phyloP scores from a whole-genome alignment of 164 flowering plant genomes.

The Macadamia integrifolia region DNA sequence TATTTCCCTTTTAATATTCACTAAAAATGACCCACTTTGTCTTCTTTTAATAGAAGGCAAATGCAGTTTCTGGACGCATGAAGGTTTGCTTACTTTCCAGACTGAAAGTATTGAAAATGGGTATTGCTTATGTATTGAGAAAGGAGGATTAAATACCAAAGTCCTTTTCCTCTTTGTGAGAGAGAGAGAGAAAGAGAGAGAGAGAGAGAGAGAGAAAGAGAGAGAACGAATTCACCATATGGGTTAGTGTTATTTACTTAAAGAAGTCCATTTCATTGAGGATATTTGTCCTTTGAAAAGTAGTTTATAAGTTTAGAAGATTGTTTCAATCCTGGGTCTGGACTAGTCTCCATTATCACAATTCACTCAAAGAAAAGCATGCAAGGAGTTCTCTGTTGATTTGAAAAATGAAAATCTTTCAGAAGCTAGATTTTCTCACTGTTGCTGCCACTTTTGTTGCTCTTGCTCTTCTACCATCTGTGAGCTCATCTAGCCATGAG shows the following conservation, averaged over 20 bases:
- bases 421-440: conserved; percentile 16
- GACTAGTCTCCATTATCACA: not conserved
- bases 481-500: conserved; percentile 20
- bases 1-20: not conserved
- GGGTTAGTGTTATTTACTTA: not conserved
- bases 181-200: not conserved
- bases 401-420: conserved; percentile 9
- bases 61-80: conserved; percentile 9
- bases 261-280: not conserved
- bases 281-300: not conserved
- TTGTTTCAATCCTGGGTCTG: not conserved
- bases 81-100: not conserved
- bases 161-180: not conserved
- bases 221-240: not conserved
- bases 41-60: not conserved
- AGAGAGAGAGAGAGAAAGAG: conserved; percentile 3
- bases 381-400: not conserved
- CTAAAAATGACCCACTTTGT: conserved; percentile 5
- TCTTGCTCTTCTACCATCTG: conserved; percentile 22
- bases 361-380: not conserved
- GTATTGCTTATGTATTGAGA: not conserved
- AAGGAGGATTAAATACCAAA: not conserved
- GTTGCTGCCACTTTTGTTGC: conserved; percentile 17
- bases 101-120: not conserved
- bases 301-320: not conserved